Percentiles rank a stretch among this genome's conserved stretches.
phyloP scores from a whole-genome alignment of 78 protist species.

The Guillardia theta region DNA sequence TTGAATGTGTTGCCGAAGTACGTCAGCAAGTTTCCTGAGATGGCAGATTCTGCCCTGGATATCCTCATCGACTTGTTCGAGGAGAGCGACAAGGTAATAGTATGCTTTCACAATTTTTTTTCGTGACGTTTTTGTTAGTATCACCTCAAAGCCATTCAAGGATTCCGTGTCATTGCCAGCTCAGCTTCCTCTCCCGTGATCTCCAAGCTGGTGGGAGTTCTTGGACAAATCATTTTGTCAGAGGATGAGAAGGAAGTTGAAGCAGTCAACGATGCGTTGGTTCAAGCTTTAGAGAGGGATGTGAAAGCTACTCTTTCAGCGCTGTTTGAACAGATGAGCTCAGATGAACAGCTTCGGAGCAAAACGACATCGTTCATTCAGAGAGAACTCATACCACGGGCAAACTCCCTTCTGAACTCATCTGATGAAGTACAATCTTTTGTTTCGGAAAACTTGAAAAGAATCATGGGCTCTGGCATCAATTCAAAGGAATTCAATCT shows the following conservation, averaged over 20 bases:
- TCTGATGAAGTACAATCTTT: background rate
- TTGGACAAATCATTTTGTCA: background rate
- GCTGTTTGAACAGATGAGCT: background rate
- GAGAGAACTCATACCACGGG: background rate
- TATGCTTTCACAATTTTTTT: too few species aligned
- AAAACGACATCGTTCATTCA: background rate
- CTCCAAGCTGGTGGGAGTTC: background rate
- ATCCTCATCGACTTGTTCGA: background rate
- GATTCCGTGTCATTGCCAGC: background rate
- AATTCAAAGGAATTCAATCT: background rate
- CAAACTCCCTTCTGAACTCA: background rate
- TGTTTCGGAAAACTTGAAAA: background rate
- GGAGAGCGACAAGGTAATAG: background rate
- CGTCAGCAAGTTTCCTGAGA: background rate
- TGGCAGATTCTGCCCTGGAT: background rate
- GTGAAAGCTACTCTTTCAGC: background rate
- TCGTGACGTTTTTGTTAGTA: too few species aligned
- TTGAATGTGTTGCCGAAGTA: background rate
- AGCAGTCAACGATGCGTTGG: background rate
- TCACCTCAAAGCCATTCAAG: background rate
- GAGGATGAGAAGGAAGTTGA: background rate
- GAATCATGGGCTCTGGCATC: background rate
- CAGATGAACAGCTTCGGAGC: background rate
- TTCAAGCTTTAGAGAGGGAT: background rate
- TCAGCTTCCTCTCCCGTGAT: background rate